These are phyloP conservation scores for Acephala macrosclerotiorum DNA, from an alignment of 2,329 filamentous ascomycete species.

Conservation along the genomic window DNA sequence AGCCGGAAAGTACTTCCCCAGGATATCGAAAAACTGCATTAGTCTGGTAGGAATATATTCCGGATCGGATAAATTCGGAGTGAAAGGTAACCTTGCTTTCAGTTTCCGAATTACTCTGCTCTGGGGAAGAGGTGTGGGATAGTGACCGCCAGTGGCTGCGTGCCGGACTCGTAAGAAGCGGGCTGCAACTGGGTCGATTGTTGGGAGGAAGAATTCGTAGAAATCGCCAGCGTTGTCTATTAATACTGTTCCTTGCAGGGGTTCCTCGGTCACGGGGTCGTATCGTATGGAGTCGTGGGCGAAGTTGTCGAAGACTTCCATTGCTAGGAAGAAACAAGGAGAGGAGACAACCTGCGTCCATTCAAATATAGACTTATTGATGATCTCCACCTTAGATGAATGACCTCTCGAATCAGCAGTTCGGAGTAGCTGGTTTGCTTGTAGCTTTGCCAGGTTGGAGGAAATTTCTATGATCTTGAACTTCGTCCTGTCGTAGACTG, in stretches of 20 bases:
- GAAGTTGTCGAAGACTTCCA: conserved; percentile 99
- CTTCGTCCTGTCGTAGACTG: conserved; percentile 91
- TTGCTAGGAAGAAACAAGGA: conserved; percentile 95
- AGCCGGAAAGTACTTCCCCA: conserved; percentile 86
- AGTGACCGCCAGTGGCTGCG: conserved; percentile 71
- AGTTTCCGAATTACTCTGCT: conserved; percentile 65
- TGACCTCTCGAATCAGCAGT: conserved; percentile 78
- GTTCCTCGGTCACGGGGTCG: conserved; percentile 79
- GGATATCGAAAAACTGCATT: conserved; percentile 95
- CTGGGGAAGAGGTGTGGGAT: conserved; percentile 65
- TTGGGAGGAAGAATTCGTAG: conserved; percentile 88
- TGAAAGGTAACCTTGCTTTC: conserved; percentile 70
- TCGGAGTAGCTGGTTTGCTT: conserved; percentile 73
- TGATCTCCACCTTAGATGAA: conserved; percentile 85
- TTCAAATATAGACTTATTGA: conserved; percentile 94
- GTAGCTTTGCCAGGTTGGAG: conserved; percentile 77
- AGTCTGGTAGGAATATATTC: conserved; percentile 95
- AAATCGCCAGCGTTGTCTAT: conserved; percentile 88
- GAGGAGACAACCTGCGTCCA: conserved; percentile 89
- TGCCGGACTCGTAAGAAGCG: conserved; percentile 87
- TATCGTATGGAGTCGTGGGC: conserved; percentile 95
- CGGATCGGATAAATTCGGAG: conserved; percentile 77
- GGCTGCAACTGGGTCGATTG: conserved; percentile 81
- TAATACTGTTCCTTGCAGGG: conserved; percentile 87
- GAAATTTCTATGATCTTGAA: conserved; percentile 98